Evolutionary conservation across 805 yeast genomes (phyloP).

Genomic region (Wickerhamiella shivajii): DNA sequence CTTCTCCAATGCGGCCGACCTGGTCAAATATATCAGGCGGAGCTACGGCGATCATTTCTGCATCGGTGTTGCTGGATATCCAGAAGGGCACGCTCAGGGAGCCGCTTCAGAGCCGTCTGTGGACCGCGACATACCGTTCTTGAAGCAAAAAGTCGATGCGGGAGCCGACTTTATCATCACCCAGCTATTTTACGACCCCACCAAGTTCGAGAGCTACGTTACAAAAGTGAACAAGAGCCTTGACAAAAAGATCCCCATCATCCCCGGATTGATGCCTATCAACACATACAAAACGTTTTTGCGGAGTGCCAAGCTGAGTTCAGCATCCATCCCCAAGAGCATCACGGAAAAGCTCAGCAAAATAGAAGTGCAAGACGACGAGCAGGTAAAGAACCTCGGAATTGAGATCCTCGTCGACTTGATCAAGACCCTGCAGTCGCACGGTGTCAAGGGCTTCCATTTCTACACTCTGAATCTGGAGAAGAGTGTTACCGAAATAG

Average conservation of each 20-base stretch:
- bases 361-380: slow-evolving; percentile 76
- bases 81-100: slow-evolving; percentile 94
- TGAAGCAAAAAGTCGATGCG: slow-evolving; percentile 75
- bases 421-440: slow-evolving; percentile 54
- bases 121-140: slow-evolving; percentile 54
- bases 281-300: slow-evolving; percentile 81
- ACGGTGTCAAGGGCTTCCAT: slow-evolving; percentile 68
- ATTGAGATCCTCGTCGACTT: slow-evolving; percentile 63
- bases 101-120: slow-evolving; percentile 56
- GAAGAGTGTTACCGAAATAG: slow-evolving; percentile 75
- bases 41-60: slow-evolving; percentile 80
- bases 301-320: slow-evolving; percentile 89
- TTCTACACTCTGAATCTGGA: slow-evolving; percentile 88
- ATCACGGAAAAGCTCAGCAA: slow-evolving; percentile 50
- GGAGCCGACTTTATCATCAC: slow-evolving; percentile 93
- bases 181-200: slow-evolving; percentile 81
- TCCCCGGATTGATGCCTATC: slow-evolving; percentile 98
- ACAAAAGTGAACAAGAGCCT: slow-evolving; percentile 52
- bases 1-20: slow-evolving; percentile 54
- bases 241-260: slow-evolving; percentile 59
- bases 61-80: slow-evolving; percentile 95
- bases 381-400: slow-evolving; percentile 74
- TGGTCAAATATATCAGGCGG: slow-evolving; percentile 63
- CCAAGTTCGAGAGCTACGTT: slow-evolving; percentile 69
- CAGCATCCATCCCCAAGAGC: slow-evolving; percentile 60